Percentiles rank a stretch among this genome's conserved stretches.
Conservation (phyloP, 192 early-diverging fungal genomes). For the Endogone sp. region DNA sequence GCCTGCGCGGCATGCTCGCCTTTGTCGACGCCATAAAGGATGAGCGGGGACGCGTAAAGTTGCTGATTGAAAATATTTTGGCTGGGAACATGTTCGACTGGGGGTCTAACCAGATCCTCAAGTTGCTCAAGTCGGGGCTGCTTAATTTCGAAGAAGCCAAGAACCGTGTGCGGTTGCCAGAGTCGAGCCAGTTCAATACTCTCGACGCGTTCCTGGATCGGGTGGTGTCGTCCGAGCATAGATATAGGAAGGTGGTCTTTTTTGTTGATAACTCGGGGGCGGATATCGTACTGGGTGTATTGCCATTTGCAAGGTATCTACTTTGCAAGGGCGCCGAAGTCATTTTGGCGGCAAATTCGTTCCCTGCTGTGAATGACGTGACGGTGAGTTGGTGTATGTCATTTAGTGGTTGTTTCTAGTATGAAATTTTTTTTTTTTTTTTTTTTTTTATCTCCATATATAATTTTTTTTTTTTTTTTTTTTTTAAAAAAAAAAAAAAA, state of each 20-base stretch:
- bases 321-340: constrained; percentile 48
- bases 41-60: constrained; percentile 23
- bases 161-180: constrained; percentile 30
- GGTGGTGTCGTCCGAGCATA: constrained; percentile 17
- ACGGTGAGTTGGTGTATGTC: constrained; percentile 54
- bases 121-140: constrained; percentile 49
- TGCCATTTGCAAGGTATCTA: constrained; percentile 71
- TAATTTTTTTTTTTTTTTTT: constrained; percentile 2
- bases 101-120: constrained; percentile 59
- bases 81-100: constrained; percentile 89
- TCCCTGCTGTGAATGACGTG: constrained; percentile 78
- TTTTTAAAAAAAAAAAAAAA: too few relatives aligned
- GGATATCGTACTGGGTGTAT: constrained; percentile 73
- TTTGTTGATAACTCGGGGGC: constrained; percentile 85
- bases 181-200: constrained; percentile 42
- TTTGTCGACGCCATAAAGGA: constrained; percentile 43
- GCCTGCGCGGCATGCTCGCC: constrained; percentile 41
- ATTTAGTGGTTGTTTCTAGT: background rate
- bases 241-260: constrained; percentile 60
- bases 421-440: background rate
- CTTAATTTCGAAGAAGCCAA: constrained; percentile 55
- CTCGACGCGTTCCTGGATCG: constrained; percentile 33
- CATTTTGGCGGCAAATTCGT: constrained; percentile 70
- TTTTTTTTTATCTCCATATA: constrained; percentile 76
- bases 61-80: constrained; percentile 63